A percentile compares a stretch with the other conserved stretches of the same genome.
Evolutionary conservation across 2,329 filamentous ascomycete genomes (phyloP).

Genomic region (Pestalotiopsis sp.): DNA sequence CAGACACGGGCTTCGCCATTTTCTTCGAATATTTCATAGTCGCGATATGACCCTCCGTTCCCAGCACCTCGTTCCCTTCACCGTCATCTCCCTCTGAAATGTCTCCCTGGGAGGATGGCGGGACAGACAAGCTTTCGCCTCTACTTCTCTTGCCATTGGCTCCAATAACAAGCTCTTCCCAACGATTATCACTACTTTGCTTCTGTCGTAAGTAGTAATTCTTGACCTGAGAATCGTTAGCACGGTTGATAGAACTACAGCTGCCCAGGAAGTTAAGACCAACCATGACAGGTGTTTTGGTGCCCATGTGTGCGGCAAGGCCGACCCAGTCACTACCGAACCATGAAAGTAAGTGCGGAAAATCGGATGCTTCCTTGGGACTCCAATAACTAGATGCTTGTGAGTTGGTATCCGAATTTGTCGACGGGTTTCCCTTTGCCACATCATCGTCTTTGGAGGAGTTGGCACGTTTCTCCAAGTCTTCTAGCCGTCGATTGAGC

Average conservation of each 20-base stretch:
- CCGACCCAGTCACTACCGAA: slow-evolving; percentile 80
- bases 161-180: slow-evolving; percentile 60
- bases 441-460: slow-evolving; percentile 40
- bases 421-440: too few relatives aligned
- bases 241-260: neutral
- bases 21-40: too few relatives aligned
- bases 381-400: slow-evolving; percentile 73
- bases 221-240: slow-evolving; percentile 56
- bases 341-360: slow-evolving; percentile 69
- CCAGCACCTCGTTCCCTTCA: too few relatives aligned
- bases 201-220: slow-evolving; percentile 69
- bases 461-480: slow-evolving; percentile 78
- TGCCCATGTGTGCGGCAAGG: slow-evolving; percentile 79
- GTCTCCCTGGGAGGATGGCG: too few relatives aligned
- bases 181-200: slow-evolving; percentile 64
- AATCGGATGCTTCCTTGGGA: slow-evolving; percentile 78
- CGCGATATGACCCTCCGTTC: too few relatives aligned
- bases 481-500: slow-evolving; percentile 86
- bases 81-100: too few relatives aligned
- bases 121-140: slow-evolving; percentile 57
- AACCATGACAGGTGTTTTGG: slow-evolving; percentile 89
- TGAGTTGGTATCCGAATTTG: too few relatives aligned
- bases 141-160: slow-evolving; percentile 58
- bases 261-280: slow-evolving; percentile 27
- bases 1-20: too few relatives aligned